phyloP scores from a whole-genome alignment of 495 filamentous ascomycete species.

The Neurospora cerealis region DNA sequence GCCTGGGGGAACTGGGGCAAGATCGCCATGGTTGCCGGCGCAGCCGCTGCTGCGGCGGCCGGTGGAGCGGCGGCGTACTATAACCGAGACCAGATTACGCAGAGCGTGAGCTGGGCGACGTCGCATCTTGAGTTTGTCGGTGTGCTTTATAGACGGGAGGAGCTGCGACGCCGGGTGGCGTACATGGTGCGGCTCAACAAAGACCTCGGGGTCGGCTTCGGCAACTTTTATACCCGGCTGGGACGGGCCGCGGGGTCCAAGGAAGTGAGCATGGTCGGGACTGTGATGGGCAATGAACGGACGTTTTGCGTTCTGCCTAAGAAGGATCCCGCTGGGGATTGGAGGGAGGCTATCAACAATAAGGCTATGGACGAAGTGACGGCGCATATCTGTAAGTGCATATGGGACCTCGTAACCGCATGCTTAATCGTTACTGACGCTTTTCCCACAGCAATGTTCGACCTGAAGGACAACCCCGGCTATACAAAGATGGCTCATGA shows the following conservation, averaged over 20 bases:
- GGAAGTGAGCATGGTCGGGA: slow-evolving; percentile 34
- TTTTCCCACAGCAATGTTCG: slow-evolving; percentile 57
- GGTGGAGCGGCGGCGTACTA: slow-evolving; percentile 83
- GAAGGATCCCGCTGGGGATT: slow-evolving; percentile 41
- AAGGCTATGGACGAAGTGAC: slow-evolving; percentile 64
- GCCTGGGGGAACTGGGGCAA: slow-evolving; percentile 62
- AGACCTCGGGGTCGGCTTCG: slow-evolving; percentile 54
- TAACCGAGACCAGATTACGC: slow-evolving; percentile 64
- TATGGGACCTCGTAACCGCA: too few species aligned
- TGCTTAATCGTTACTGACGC: slow-evolving; percentile 1
- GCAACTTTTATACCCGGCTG: slow-evolving; percentile 74
- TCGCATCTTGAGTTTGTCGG: slow-evolving; percentile 95
- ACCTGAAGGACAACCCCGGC: slow-evolving; percentile 66
- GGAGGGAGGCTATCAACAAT: slow-evolving; percentile 65
- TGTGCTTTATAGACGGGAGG: slow-evolving; percentile 67
- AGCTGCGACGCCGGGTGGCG: slow-evolving; percentile 57
- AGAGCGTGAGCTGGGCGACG: slow-evolving; percentile 68
- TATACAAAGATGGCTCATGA: slow-evolving; percentile 58
- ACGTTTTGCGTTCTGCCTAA: slow-evolving; percentile 78
- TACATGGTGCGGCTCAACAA: slow-evolving; percentile 46
- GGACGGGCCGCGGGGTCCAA: slow-evolving; percentile 48
- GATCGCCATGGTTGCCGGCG: slow-evolving; percentile 74
- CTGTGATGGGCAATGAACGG: slow-evolving; percentile 47
- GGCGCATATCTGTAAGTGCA: slow-evolving; percentile 61
- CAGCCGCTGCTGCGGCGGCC: slow-evolving; percentile 68